Conservation (phyloP, 176 grass and related monocot species). For the Raddia guianensis region DNA sequence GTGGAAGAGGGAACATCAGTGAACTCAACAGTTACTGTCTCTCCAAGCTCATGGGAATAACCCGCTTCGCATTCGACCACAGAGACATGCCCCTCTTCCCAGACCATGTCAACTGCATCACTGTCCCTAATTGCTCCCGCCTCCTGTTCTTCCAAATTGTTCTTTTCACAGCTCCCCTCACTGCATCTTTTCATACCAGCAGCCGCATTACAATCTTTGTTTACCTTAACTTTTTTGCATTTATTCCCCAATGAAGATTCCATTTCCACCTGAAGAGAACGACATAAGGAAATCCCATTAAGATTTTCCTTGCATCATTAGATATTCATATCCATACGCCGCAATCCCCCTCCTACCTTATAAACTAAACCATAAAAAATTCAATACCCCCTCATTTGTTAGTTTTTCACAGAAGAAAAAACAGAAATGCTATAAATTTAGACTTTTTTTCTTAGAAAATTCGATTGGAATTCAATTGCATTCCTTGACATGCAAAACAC, state of each 20-base stretch:
- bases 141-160: conserved; percentile 28
- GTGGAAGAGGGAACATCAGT: conserved; percentile 60
- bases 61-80: conserved; percentile 34
- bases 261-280: conserved; percentile 41
- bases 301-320: not conserved
- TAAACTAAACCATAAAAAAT: not conserved
- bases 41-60: conserved; percentile 61
- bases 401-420: not conserved
- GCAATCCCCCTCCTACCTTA: not conserved
- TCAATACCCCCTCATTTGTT: not conserved
- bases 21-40: conserved; percentile 81
- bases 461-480: not conserved
- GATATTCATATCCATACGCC: not conserved
- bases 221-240: conserved; percentile 36
- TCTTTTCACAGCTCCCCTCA: conserved; percentile 9
- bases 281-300: conserved; percentile 2
- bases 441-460: not conserved
- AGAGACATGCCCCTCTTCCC: conserved; percentile 85
- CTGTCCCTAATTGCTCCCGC: not conserved
- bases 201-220: conserved; percentile 26
- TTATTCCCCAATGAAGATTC: conserved; percentile 31
- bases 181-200: conserved; percentile 28
- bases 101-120: conserved; percentile 70
- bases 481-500: not conserved
- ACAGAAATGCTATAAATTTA: not conserved